A percentile compares a stretch with the other conserved stretches of the same genome.
phyloP scores from a whole-genome alignment of 352 stramenopile species.

The Phytophthora chlamydospora region DNA sequence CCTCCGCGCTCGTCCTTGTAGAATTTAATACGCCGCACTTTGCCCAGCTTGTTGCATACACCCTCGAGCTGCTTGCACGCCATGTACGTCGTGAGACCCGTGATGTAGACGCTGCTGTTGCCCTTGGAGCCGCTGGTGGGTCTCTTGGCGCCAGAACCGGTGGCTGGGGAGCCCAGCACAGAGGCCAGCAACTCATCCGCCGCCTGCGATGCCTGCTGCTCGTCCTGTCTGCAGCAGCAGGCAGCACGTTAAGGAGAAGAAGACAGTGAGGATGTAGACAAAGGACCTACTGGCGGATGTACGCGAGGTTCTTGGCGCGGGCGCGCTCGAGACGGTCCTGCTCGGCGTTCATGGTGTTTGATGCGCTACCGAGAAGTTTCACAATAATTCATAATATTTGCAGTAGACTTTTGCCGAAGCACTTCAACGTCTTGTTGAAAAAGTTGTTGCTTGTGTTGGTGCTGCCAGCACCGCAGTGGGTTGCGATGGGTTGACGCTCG shows the following conservation, averaged over 20 bases:
- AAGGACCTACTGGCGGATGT: conserved; percentile 55
- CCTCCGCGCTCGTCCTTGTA: conserved; percentile 82
- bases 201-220: conserved; percentile 43
- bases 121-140: conserved; percentile 24
- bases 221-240: conserved; percentile 50
- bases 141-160: conserved; percentile 5
- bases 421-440: too few relatives aligned
- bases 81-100: conserved; percentile 80
- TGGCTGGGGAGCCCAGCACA: conserved; percentile 21
- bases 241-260: not conserved
- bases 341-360: conserved; percentile 56
- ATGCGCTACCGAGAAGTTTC: not conserved
- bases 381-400: not conserved
- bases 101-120: conserved; percentile 84
- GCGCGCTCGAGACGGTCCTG: conserved; percentile 65
- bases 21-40: conserved; percentile 87
- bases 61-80: conserved; percentile 84
- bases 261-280: not conserved
- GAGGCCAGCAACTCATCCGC: conserved; percentile 53
- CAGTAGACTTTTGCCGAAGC: not conserved
- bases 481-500: too few relatives aligned
- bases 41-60: conserved; percentile 73
- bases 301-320: conserved; percentile 75
- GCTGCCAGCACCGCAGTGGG: too few relatives aligned
- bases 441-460: too few relatives aligned